A percentile compares a stretch with the other conserved stretches of the same genome.
Evolutionary conservation across 1,284 basidiomycete species (phyloP).

Genomic region (Fistulina hepatica): DNA sequence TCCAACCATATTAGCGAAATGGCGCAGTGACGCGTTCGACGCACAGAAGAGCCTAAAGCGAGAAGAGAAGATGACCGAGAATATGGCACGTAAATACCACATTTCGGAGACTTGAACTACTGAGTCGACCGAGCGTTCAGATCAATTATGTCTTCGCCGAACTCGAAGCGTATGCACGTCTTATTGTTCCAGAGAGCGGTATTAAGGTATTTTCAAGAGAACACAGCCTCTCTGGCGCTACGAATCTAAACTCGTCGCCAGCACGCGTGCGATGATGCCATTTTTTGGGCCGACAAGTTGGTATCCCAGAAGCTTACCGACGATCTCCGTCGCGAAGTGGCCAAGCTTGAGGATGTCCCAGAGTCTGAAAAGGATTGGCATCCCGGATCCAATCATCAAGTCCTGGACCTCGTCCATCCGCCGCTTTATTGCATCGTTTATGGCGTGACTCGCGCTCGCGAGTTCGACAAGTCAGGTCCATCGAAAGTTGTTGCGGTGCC

Average conservation of each 20-base stretch:
- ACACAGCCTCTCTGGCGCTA: background rate
- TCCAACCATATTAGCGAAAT: conserved; percentile 10
- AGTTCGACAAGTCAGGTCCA: background rate
- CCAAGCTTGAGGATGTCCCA: conserved; percentile 27
- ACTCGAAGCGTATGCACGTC: conserved; percentile 11
- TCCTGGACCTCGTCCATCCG: conserved; percentile 36
- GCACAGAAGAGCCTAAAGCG: conserved; percentile 6
- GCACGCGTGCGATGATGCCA: conserved; percentile 10
- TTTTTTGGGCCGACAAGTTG: conserved; percentile 15
- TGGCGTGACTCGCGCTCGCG: conserved; percentile 14
- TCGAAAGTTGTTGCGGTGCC: background rate
- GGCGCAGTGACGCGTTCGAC: conserved; percentile 11
- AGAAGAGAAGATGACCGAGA: conserved; percentile 5
- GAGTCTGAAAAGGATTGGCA: conserved; percentile 34
- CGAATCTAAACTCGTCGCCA: background rate
- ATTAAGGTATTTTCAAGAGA: conserved; percentile 11
- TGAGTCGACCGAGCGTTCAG: conserved; percentile 2
- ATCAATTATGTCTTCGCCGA: conserved; percentile 15
- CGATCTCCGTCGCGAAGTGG: conserved; percentile 17
- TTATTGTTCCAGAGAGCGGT: conserved; percentile 11
- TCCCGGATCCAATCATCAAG: conserved; percentile 31
- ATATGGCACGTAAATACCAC: background rate
- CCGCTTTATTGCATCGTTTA: conserved; percentile 32
- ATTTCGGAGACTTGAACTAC: background rate
- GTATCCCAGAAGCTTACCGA: conserved; percentile 11